Evolutionary conservation across 257 asterid genomes (phyloP).

Genomic region (Ehretia macrophylla): DNA sequence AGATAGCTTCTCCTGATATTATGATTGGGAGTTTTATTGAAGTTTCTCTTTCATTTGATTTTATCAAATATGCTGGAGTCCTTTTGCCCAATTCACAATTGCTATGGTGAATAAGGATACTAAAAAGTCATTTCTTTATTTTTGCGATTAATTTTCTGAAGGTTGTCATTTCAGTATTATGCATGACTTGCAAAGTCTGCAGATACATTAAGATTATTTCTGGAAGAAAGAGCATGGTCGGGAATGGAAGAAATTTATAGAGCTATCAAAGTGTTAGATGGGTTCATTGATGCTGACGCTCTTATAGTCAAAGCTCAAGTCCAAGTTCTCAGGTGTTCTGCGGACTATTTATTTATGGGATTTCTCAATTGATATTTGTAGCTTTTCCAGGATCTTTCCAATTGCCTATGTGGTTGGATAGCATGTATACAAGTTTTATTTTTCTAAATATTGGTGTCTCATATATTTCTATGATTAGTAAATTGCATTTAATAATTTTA

Average conservation of each 20-base stretch:
- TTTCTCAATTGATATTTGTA: background rate
- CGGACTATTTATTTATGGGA: background rate
- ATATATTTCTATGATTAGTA: background rate
- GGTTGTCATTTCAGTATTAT: conserved; percentile 1
- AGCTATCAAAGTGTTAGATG: conserved; percentile 79
- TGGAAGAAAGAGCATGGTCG: conserved; percentile 98
- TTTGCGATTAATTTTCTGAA: background rate
- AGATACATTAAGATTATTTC: conserved; percentile 93
- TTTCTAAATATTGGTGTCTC: background rate
- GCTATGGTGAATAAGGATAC: conserved; percentile 95
- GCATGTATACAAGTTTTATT: background rate
- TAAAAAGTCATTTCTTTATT: conserved; percentile 43
- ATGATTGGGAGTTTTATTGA: background rate
- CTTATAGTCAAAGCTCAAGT: conserved; percentile 90
- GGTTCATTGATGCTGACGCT: conserved; percentile 82
- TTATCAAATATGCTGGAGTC: conserved; percentile 77
- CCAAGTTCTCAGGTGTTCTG: conserved; percentile 78
- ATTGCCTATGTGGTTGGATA: background rate
- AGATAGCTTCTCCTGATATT: background rate
- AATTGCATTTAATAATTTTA: background rate
- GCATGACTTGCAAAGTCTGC: conserved; percentile 16
- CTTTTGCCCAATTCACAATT: conserved; percentile 90
- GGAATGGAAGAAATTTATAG: conserved; percentile 99
- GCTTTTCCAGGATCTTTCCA: background rate
- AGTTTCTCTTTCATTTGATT: conserved; percentile 14